A percentile compares a stretch with the other conserved stretches of the same genome.
Evolutionary conservation across 139 green algal species (phyloP).

Genomic region (Ettlia oleoabundans): DNA sequence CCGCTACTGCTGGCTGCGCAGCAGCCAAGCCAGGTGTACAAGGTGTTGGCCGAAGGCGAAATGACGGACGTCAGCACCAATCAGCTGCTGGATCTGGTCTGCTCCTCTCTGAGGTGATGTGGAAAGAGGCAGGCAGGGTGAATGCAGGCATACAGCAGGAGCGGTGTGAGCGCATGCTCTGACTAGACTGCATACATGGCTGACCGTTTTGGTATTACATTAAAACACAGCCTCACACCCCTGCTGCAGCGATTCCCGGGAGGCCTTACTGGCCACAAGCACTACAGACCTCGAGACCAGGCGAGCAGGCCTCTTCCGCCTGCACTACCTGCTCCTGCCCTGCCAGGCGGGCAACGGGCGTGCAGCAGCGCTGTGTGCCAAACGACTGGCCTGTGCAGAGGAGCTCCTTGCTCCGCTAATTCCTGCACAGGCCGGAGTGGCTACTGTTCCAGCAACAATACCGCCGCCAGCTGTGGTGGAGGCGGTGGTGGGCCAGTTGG

Average conservation of each 20-base stretch:
- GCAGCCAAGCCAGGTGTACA: neutral
- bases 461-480: constrained; percentile 1
- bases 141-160: too few species aligned
- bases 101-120: constrained; percentile 7
- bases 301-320: constrained; percentile 6
- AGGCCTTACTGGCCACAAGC: constrained; percentile 11
- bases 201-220: too few species aligned
- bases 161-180: too few species aligned
- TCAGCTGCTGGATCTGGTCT: constrained; percentile 25
- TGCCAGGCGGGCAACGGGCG: neutral
- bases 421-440: neutral
- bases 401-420: constrained; percentile 22
- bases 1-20: constrained; percentile 7
- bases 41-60: constrained; percentile 26
- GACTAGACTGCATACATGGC: too few species aligned
- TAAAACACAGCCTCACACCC: too few species aligned
- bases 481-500: constrained; percentile 8
- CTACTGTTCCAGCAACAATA: too few species aligned
- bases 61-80: constrained; percentile 18
- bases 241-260: neutral
- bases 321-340: constrained; percentile 29
- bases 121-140: neutral
- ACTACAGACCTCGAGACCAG: constrained; percentile 24
- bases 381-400: constrained; percentile 7
- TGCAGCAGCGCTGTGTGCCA: constrained; percentile 12